Evolutionary conservation across 2,329 filamentous ascomycete species (phyloP).

Genomic region (Gnomoniopsis smithogilvyi): DNA sequence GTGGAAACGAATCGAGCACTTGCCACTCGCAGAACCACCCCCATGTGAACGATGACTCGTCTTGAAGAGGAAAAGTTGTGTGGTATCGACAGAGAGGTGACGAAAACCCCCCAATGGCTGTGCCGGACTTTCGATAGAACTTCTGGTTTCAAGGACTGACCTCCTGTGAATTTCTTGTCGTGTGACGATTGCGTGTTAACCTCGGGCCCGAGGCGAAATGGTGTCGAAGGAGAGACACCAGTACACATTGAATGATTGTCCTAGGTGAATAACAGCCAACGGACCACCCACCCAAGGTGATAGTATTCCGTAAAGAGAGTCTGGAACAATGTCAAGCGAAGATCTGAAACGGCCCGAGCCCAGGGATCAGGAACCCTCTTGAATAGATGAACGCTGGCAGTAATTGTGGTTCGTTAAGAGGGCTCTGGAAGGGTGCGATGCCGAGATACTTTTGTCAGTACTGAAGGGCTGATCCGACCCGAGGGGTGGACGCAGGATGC

Average conservation of each 20-base stretch:
- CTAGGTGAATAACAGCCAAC: background rate
- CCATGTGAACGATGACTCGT: background rate
- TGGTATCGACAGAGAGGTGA: background rate
- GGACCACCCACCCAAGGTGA: background rate
- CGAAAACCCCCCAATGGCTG: background rate
- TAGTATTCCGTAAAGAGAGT: background rate
- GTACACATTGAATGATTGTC: background rate
- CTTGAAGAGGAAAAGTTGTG: background rate
- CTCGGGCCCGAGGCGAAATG: background rate
- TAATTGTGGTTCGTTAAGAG: background rate
- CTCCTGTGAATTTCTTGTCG: background rate
- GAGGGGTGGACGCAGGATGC: constrained; percentile 3
- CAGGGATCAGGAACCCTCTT: background rate
- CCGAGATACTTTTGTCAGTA: background rate
- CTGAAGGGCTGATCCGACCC: background rate
- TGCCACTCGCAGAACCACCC: background rate
- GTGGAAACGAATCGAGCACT: background rate
- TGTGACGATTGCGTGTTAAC: background rate
- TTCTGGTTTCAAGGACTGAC: background rate
- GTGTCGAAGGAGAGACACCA: background rate
- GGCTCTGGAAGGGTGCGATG: background rate
- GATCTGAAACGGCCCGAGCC: background rate
- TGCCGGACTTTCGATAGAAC: background rate
- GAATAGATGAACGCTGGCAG: background rate
- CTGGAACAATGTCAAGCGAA: background rate